Evolutionary conservation across 768 basidiomycete species (phyloP).

Genomic region (Calvatia gigantea): DNA sequence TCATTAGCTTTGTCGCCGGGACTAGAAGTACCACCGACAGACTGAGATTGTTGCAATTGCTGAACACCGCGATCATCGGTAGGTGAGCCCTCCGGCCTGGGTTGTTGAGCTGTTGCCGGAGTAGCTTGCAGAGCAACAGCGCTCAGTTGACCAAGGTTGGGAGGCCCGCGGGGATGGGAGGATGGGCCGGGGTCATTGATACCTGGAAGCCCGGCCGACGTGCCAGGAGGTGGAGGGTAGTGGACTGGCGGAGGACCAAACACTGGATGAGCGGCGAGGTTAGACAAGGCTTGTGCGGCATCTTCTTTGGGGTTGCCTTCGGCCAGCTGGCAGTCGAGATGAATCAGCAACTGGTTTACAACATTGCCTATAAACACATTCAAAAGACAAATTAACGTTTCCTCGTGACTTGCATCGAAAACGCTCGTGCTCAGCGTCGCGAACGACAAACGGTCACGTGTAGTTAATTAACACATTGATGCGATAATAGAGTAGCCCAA

Average conservation of each 20-base stretch:
- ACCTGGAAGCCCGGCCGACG: slow-evolving; percentile 38
- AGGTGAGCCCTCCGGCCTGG: slow-evolving; percentile 11
- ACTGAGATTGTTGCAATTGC: slow-evolving; percentile 10
- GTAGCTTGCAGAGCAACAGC: slow-evolving; percentile 48
- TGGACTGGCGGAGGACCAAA: slow-evolving; percentile 29
- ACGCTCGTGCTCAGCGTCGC: slow-evolving; percentile 27
- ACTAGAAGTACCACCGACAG: not conserved
- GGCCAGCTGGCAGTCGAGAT: slow-evolving; percentile 28
- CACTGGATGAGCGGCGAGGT: slow-evolving; percentile 42
- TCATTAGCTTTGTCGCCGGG: not conserved
- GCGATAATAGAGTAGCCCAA: slow-evolving; percentile 5
- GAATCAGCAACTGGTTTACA: not conserved
- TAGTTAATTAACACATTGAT: slow-evolving; percentile 21
- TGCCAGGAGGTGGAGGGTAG: slow-evolving; percentile 27
- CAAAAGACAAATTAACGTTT: slow-evolving; percentile 5
- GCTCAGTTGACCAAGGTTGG: slow-evolving; percentile 57
- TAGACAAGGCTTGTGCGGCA: slow-evolving; percentile 55
- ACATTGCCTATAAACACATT: slow-evolving; percentile 12
- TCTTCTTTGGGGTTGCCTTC: slow-evolving; percentile 57
- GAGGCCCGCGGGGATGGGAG: slow-evolving; percentile 66
- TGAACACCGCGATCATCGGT: slow-evolving; percentile 9
- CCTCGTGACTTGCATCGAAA: slow-evolving; percentile 17
- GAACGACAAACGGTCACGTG: slow-evolving; percentile 31
- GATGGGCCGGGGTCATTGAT: slow-evolving; percentile 71
- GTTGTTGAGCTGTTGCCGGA: slow-evolving; percentile 24